Evolutionary conservation across 148 eudicot species (phyloP).

Genomic region (Gaultheria prostrata): DNA sequence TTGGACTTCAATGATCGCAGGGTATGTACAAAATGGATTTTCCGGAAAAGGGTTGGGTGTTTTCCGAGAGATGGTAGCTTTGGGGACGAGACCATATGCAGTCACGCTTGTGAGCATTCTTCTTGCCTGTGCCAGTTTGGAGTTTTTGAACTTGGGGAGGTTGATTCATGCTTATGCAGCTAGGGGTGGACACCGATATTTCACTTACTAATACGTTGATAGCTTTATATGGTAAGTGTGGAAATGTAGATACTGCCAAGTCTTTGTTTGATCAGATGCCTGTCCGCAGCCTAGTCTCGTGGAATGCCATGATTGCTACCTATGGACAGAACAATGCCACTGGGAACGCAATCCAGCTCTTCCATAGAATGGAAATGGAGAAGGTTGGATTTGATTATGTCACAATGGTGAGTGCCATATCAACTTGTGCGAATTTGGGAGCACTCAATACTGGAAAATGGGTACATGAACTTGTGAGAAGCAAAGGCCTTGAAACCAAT

Average conservation of each 20-base stretch:
- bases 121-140: constrained; percentile 26
- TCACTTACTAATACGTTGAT: constrained; percentile 15
- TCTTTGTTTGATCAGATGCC: constrained; percentile 24
- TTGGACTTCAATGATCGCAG: constrained; percentile 30
- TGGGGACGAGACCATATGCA: constrained; percentile 20
- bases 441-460: constrained; percentile 25
- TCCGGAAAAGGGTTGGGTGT: constrained; percentile 10
- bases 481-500: constrained; percentile 27
- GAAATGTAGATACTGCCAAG: constrained; percentile 16
- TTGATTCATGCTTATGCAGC: constrained; percentile 21
- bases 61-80: constrained; percentile 18
- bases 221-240: constrained; percentile 22
- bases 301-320: constrained; percentile 34
- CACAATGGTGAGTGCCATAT: constrained; percentile 28
- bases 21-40: constrained; percentile 21
- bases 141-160: constrained; percentile 15
- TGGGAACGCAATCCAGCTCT: constrained; percentile 19
- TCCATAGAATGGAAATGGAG: constrained; percentile 19
- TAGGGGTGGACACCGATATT: constrained; percentile 12
- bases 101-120: constrained; percentile 22
- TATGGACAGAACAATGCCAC: constrained; percentile 23
- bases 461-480: constrained; percentile 24
- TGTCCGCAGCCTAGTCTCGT: constrained; percentile 27
- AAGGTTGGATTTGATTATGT: constrained; percentile 18
- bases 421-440: constrained; percentile 26